phyloP scores from a whole-genome alignment of 257 asterid species.

The Jaltomata sinuosa region DNA sequence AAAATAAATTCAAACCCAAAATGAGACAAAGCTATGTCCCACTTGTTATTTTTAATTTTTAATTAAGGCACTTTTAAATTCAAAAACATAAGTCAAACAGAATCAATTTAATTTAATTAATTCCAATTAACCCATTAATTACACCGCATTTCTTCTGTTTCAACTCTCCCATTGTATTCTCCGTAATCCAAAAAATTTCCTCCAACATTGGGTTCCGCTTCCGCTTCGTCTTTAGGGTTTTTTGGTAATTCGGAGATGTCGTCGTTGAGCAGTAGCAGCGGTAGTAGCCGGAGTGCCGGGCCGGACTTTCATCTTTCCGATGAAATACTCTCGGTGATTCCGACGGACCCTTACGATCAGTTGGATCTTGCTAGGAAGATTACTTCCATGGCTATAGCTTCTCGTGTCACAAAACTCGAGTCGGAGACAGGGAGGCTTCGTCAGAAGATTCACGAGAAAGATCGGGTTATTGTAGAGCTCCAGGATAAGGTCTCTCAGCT shows the following conservation, averaged over 20 bases:
- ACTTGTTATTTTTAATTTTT: neutral
- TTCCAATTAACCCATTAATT: neutral
- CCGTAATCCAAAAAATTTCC: neutral
- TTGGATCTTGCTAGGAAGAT: slow-evolving; percentile 98
- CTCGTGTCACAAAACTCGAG: slow-evolving; percentile 85
- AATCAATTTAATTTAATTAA: neutral
- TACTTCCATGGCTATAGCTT: slow-evolving; percentile 95
- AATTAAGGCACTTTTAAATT: neutral
- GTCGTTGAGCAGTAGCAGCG: slow-evolving; percentile 39
- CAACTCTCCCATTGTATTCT: neutral
- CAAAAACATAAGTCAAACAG: neutral
- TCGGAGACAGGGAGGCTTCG: slow-evolving; percentile 59
- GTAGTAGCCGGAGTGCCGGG: slow-evolving; percentile 19
- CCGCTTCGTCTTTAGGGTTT: too few relatives aligned
- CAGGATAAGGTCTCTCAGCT: slow-evolving; percentile 58
- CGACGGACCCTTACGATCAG: slow-evolving; percentile 94
- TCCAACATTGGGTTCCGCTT: neutral
- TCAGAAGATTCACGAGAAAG: slow-evolving; percentile 57
- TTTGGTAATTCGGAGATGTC: slow-evolving; percentile 25
- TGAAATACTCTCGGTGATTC: slow-evolving; percentile 69
- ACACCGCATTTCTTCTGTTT: neutral
- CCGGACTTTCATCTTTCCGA: slow-evolving; percentile 69
- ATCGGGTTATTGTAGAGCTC: slow-evolving; percentile 49
- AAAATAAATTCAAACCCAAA: neutral
- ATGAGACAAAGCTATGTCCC: neutral